Evolutionary conservation across 257 asterid genomes (phyloP).

Genomic region (Solanum corneliomulleri): DNA sequence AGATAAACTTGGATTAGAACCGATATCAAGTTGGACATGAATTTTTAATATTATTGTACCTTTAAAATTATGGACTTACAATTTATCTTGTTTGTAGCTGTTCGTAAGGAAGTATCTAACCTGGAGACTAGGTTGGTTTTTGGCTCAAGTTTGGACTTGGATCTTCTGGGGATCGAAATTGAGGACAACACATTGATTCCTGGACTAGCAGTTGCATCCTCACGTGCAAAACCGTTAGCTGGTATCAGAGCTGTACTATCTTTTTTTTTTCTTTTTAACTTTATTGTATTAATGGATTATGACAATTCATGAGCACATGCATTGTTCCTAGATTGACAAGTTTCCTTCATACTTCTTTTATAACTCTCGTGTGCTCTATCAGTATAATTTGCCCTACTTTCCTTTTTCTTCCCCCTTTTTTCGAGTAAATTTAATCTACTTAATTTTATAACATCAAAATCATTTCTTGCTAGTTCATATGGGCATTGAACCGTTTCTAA

Average conservation of each 20-base stretch:
- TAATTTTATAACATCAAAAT: not conserved
- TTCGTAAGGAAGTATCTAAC: slow-evolving; percentile 61
- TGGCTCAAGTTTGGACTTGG: slow-evolving; percentile 81
- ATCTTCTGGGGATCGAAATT: slow-evolving; percentile 84
- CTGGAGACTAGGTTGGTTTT: slow-evolving; percentile 45
- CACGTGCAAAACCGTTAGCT: slow-evolving; percentile 83
- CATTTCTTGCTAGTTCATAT: not conserved
- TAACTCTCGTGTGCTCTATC: not conserved
- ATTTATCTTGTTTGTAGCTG: slow-evolving; percentile 37
- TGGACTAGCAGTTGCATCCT: slow-evolving; percentile 84
- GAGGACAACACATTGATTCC: slow-evolving; percentile 66
- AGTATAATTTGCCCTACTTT: not conserved
- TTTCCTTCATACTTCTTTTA: not conserved
- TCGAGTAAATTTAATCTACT: not conserved
- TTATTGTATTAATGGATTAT: not conserved
- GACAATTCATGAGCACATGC: not conserved
- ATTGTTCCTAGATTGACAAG: not conserved
- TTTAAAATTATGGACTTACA: not conserved
- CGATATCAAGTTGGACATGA: not conserved
- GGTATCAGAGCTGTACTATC: slow-evolving; percentile 19
- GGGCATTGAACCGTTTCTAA: not conserved
- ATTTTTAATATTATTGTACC: not conserved
- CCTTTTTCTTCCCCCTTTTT: not conserved
- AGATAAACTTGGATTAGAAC: not conserved
- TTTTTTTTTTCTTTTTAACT: not conserved